Evolutionary conservation across 2,329 filamentous ascomycete species (phyloP).

Genomic region (Sclerotinia subarctica): DNA sequence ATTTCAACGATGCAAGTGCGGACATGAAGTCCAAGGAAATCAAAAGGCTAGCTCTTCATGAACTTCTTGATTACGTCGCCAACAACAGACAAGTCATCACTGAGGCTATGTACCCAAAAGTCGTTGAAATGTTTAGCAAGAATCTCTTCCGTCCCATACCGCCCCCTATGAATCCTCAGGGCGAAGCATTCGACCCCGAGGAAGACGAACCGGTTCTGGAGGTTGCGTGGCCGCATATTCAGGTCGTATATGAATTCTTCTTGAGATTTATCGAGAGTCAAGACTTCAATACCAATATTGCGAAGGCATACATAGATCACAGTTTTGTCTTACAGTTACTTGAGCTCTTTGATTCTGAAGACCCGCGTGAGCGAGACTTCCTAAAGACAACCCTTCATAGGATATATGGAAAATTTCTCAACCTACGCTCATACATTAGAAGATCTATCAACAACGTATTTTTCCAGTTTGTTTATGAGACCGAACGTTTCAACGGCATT

Average conservation of each 20-base stretch:
- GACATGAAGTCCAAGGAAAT: constrained; percentile 99
- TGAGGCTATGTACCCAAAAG: constrained; percentile 96
- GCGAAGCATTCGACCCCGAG: constrained; percentile 96
- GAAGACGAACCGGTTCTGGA: constrained; percentile 97
- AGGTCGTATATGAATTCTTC: constrained; percentile 99
- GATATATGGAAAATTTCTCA: constrained; percentile 98
- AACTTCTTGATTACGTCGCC: constrained; percentile 94
- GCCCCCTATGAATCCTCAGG: constrained; percentile 94
- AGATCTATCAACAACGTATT: constrained; percentile 99
- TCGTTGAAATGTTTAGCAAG: constrained; percentile 99
- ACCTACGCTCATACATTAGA: constrained; percentile 93
- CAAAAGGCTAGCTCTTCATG: constrained; percentile 92
- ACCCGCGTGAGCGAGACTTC: constrained; percentile 93
- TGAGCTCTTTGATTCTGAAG: constrained; percentile 98
- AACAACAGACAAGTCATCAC: constrained; percentile 99
- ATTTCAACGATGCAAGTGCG: constrained; percentile 96
- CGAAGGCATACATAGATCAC: constrained; percentile 98
- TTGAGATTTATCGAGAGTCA: constrained; percentile 98
- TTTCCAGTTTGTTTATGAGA: constrained; percentile 99
- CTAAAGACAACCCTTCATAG: constrained; percentile 96
- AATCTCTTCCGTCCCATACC: constrained; percentile 97
- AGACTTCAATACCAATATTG: constrained; percentile 99
- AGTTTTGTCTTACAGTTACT: constrained; percentile 93
- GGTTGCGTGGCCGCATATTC: constrained; percentile 98
- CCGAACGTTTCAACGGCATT: constrained; percentile 96